Evolutionary conservation across 352 stramenopile species (phyloP), one percentile per base, ranked within the genome.

Genomic region (Pythium diclinum): DNA sequence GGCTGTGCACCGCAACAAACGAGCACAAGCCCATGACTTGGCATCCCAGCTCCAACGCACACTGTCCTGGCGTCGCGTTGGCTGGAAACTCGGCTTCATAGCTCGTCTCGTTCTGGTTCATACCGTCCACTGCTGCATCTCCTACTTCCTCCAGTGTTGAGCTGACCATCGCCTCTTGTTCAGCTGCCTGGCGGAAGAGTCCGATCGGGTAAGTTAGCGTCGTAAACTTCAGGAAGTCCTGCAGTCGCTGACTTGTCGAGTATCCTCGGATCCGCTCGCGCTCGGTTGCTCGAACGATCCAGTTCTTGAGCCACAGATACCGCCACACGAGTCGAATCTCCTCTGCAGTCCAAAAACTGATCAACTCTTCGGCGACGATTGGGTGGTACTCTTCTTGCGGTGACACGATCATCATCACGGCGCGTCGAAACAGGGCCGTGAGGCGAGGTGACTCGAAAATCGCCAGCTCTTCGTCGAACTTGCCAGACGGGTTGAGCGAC

Each of bases 231-330:
- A 93, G 70, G 10, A 75, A 78, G 59, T 93, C 83, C 51, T 87
- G 79, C 2, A 93, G 77, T 17, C 74, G 73, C 56, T 88, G 73
- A 17, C 77, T 93, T 32, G 74, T 83, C 2, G 63, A 78, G 56
- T 91, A 93, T 0, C 81, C 84, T 52, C 84, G 80, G 25, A 83
- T 79, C 8, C 77, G 68, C 55, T 93, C 81, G n/a, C 79, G 79
- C 38, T 93, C 79, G 5, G 79, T 88, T 11, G 86, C 78, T 19
- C 80, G 74, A 19, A 93, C 85, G 54, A 95, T 95, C 86, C 86
- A 95, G 40, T 89, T 89, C 33, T 89, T 89, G 10, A 95, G 70
- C 84, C 84, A 95, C 3, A 95, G 56, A 51, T 93, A 93, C 25
- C 86, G 77, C 86, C 86, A 95, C 46, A 95, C 82, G 8, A 89